These are phyloP conservation scores for Byssothecium circinans DNA, from an alignment of 2,329 filamentous ascomycete species.

Conservation along the genomic window DNA sequence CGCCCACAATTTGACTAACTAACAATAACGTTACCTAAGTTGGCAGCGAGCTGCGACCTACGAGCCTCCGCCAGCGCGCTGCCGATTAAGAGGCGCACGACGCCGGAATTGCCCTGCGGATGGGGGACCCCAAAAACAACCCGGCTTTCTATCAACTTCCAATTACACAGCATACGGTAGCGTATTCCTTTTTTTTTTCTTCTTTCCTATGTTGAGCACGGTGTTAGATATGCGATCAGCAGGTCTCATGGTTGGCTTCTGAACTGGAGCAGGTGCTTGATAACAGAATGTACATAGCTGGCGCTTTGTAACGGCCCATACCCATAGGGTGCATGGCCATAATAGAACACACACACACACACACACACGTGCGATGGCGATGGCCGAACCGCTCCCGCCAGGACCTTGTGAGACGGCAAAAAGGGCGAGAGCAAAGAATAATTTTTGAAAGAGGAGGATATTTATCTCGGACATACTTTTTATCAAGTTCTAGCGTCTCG, in stretches of 20 bases:
- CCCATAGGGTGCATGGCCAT: not conserved
- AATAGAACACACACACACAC: conserved; percentile 1
- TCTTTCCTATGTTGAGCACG: too few species aligned
- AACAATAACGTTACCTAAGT: too few species aligned
- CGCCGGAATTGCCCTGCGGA: too few species aligned
- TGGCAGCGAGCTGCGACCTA: too few species aligned
- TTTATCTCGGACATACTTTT: conserved; percentile 9
- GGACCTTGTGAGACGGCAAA: not conserved
- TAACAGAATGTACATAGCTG: not conserved
- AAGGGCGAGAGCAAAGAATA: not conserved
- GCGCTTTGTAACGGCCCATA: conserved; percentile 1
- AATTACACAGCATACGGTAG: too few species aligned
- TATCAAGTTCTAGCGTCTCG: conserved; percentile 3
- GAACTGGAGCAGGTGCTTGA: not conserved
- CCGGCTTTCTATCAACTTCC: too few species aligned
- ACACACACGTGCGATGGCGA: not conserved
- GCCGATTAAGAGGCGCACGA: too few species aligned
- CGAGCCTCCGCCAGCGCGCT: too few species aligned
- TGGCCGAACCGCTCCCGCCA: not conserved
- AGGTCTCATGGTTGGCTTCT: conserved; percentile 14
- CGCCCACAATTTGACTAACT: too few species aligned
- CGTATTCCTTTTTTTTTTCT: too few species aligned
- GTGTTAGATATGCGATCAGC: conserved; percentile 13
- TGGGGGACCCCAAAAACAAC: too few species aligned
- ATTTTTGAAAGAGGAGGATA: conserved; percentile 8